Base-by-base conservation (phyloP, 2,329 filamentous ascomycete genomes). In the Fusarium sp. region DNA sequence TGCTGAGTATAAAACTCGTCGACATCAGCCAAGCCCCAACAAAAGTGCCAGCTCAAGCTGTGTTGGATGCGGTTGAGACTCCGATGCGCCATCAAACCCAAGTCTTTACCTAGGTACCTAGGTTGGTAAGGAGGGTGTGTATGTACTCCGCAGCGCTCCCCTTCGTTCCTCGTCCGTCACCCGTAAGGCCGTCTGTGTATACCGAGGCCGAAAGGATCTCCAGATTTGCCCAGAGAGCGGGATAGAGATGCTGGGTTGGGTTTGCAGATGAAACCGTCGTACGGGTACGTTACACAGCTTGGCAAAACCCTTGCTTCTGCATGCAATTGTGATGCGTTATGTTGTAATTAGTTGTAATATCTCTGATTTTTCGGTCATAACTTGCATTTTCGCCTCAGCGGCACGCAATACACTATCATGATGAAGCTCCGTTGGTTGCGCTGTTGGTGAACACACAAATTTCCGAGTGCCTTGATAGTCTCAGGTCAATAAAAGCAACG, bases 151-250 rank as follows among this genome's bases (percentile, higher is more conserved):
- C 17, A 20, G 13, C 18, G 17, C 25, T 36, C n/a, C 25, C 33
- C 7, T 35, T n/a, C 33, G 13, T 41, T n/a, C 36, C 23, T 37
- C 53, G 29, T 41, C 18, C 35, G 33, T 41, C 27, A 43, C 35
- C 61, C 51, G 33, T 49, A 46, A 37, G 29, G 31, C 39, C 31
- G 31, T 42, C 31, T 29, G 31, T 23, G n/a, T 46, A 42, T 58
- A 35, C 63, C 64, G 66, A 69, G 66, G 66, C 31, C 56, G 37
- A 69, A 69, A 52, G 55, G 66, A 66, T 66, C 61, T 62, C 37
- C 49, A 42, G 35, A 25, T 39, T 59, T 39, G 21, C 13, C 31
- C 17, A 31, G 36, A 31, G 23, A 31, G 13, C 29, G 13, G 13
- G 29, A 9, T 25, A 6, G 23, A 42, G 25, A 61, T 33, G 39